Evolutionary conservation across 1,284 basidiomycete genomes (phyloP).

Genomic region (Inonotus obliquus): DNA sequence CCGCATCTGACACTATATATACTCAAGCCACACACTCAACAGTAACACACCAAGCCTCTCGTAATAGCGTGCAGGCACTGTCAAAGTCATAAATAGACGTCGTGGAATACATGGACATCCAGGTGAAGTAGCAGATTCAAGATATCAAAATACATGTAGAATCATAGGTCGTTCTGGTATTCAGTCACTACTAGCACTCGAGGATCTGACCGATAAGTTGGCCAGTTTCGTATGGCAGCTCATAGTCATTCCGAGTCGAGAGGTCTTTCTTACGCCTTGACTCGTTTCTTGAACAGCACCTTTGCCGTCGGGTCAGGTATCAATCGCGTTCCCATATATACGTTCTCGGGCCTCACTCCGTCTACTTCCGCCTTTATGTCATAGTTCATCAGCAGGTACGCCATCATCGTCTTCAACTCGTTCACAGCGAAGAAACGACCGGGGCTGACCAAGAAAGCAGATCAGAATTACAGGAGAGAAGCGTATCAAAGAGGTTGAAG

Average conservation of each 20-base stretch:
- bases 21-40: no score
- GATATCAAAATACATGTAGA: no score
- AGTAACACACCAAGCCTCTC: no score
- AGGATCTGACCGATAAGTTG: neutral
- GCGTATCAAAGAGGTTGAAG: neutral
- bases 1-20: no score
- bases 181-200: no score
- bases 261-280: neutral
- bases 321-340: conserved; percentile 5
- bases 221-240: neutral
- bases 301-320: conserved; percentile 20
- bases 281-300: conserved; percentile 20
- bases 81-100: no score
- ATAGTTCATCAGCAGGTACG: conserved; percentile 17
- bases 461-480: neutral
- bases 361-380: conserved; percentile 28
- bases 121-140: no score
- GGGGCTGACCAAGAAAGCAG: neutral
- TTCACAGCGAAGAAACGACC: conserved; percentile 19
- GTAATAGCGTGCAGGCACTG: no score
- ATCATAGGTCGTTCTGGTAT: no score
- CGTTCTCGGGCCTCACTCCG: conserved; percentile 25
- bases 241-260: neutral
- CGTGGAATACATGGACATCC: no score
- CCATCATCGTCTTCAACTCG: conserved; percentile 19